Percentiles rank a stretch among this genome's conserved stretches.
phyloP scores from a whole-genome alignment of 257 asterid species.

The Eustoma russellianum region DNA sequence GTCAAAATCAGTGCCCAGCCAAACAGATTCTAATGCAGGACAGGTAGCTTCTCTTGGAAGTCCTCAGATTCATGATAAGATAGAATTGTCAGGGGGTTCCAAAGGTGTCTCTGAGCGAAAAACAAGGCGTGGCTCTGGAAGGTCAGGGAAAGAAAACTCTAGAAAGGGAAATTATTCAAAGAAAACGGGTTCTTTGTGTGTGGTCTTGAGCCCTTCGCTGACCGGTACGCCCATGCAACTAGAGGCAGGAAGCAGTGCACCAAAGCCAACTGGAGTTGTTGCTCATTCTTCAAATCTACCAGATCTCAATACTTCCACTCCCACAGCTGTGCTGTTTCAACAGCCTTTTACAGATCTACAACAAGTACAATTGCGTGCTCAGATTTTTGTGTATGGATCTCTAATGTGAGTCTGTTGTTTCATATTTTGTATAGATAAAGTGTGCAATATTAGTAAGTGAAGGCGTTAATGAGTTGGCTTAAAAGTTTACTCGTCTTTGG shows the following conservation, averaged over 20 bases:
- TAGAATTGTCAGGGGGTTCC: slow-evolving; percentile 30
- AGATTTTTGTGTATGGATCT: slow-evolving; percentile 94
- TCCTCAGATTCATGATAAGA: slow-evolving; percentile 29
- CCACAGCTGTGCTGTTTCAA: slow-evolving; percentile 48
- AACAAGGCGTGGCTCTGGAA: slow-evolving; percentile 60
- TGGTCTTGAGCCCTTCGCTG: slow-evolving; percentile 34
- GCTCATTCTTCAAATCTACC: slow-evolving; percentile 63
- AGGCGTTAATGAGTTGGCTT: not conserved
- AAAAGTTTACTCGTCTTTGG: not conserved
- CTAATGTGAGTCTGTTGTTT: slow-evolving; percentile 59
- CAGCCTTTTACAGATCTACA: slow-evolving; percentile 95
- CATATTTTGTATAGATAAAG: not conserved
- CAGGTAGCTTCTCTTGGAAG: slow-evolving; percentile 41
- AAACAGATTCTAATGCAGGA: slow-evolving; percentile 23
- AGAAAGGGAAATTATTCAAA: slow-evolving; percentile 46
- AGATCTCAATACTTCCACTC: slow-evolving; percentile 69
- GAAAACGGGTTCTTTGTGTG: slow-evolving; percentile 37
- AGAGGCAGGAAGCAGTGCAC: slow-evolving; percentile 29
- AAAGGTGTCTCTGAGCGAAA: slow-evolving; percentile 52
- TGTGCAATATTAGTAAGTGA: not conserved
- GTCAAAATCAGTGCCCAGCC: slow-evolving; percentile 36
- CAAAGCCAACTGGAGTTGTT: slow-evolving; percentile 38
- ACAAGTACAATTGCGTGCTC: slow-evolving; percentile 97
- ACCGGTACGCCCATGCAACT: slow-evolving; percentile 42
- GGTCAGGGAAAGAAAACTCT: slow-evolving; percentile 52